Conservation (phyloP, 257 asterid genomes). For the Misopates orontium region DNA sequence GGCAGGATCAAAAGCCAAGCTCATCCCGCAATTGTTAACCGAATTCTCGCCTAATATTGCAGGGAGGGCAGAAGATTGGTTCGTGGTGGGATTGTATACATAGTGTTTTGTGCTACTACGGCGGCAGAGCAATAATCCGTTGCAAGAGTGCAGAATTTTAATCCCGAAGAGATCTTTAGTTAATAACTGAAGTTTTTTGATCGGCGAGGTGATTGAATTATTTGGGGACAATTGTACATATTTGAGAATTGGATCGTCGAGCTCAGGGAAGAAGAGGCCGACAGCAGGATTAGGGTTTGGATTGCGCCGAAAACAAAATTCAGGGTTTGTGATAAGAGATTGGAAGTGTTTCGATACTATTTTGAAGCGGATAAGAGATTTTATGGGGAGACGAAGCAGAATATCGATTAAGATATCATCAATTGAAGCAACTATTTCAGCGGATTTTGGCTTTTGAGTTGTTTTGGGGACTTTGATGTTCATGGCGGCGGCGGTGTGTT, state of each 20-base stretch:
- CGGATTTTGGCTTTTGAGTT: too few relatives aligned
- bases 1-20: constrained; percentile 37
- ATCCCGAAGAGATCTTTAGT: background rate
- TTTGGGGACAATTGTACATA: constrained; percentile 2
- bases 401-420: background rate
- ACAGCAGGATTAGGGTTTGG: background rate
- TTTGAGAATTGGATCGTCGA: background rate
- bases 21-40: background rate
- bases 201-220: background rate
- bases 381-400: background rate
- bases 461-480: too few relatives aligned
- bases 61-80: background rate
- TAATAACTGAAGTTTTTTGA: background rate
- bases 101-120: background rate
- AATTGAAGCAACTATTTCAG: background rate
- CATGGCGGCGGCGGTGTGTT: too few relatives aligned
- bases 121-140: constrained; percentile 28
- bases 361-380: background rate
- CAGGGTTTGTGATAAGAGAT: background rate
- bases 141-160: constrained; percentile 31
- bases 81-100: constrained; percentile 17
- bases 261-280: background rate
- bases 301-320: background rate
- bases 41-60: background rate
- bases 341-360: background rate